Evolutionary conservation across 2,329 filamentous ascomycete genomes (phyloP).

Genomic region (Pseudogymnoascus sp.): DNA sequence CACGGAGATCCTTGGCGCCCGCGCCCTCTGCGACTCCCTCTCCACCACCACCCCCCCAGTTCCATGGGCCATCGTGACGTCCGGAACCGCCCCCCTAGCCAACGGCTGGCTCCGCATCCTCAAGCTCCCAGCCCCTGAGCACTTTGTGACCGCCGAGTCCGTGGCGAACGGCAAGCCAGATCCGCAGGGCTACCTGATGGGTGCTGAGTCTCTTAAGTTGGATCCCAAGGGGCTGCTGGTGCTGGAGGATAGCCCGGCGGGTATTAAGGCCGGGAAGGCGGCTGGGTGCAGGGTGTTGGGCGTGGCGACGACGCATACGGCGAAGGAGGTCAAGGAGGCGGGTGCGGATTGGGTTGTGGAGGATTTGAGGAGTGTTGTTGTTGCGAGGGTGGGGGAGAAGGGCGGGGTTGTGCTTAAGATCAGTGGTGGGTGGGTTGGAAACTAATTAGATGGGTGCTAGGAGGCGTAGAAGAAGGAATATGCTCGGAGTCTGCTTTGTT

Average conservation of each 20-base stretch:
- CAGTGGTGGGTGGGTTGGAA: slow-evolving; percentile 16
- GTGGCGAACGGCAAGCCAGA: slow-evolving; percentile 70
- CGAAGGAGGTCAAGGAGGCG: slow-evolving; percentile 49
- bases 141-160: slow-evolving; percentile 67
- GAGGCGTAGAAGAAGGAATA: not conserved
- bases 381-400: slow-evolving; percentile 35
- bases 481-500: not conserved
- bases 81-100: slow-evolving; percentile 59
- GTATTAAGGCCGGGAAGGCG: slow-evolving; percentile 59
- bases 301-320: slow-evolving; percentile 55
- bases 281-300: slow-evolving; percentile 61
- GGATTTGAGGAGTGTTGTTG: slow-evolving; percentile 53
- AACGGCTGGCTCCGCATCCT: slow-evolving; percentile 64
- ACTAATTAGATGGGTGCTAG: not conserved
- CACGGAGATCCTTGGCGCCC: slow-evolving; percentile 75
- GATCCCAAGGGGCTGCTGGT: slow-evolving; percentile 41
- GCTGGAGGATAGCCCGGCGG: slow-evolving; percentile 62
- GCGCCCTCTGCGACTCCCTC: slow-evolving; percentile 58
- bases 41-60: slow-evolving; percentile 43
- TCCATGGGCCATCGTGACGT: slow-evolving; percentile 78
- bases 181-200: slow-evolving; percentile 63
- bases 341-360: slow-evolving; percentile 62
- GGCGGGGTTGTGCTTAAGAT: slow-evolving; percentile 23
- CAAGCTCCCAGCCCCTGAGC: slow-evolving; percentile 53
- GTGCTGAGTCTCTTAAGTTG: slow-evolving; percentile 45